phyloP scores from a whole-genome alignment of 345 rosid species.

The Fremontodendron californicum region DNA sequence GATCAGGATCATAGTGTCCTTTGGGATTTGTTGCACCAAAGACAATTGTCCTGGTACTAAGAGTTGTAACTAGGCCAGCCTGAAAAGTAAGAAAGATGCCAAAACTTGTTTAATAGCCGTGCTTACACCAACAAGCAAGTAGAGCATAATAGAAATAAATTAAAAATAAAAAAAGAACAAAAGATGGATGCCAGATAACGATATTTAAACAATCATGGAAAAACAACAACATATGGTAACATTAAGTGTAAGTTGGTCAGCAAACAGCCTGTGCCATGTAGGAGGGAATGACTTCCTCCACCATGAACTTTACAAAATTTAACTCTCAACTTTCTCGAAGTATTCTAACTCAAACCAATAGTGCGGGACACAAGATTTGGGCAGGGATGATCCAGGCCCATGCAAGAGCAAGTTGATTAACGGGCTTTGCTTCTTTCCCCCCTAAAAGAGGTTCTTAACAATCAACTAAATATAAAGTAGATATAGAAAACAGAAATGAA shows the following conservation, averaged over 20 bases:
- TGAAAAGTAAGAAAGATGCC: constrained; percentile 27
- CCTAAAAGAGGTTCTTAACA: neutral
- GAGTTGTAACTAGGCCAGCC: constrained; percentile 97
- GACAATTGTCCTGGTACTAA: constrained; percentile 82
- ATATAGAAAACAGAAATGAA: neutral
- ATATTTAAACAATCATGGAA: constrained; percentile 9
- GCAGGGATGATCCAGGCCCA: neutral
- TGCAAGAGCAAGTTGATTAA: neutral
- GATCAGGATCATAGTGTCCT: constrained; percentile 96
- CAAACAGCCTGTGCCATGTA: neutral
- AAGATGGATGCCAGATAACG: neutral
- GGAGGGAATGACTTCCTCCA: neutral
- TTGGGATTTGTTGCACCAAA: constrained; percentile 98
- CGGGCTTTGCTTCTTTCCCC: neutral
- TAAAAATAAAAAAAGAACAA: neutral
- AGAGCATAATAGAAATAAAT: constrained; percentile 1
- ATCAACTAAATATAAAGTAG: neutral
- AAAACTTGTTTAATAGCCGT: constrained; percentile 5
- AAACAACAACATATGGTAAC: neutral
- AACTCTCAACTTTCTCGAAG: neutral
- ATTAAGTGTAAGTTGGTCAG: neutral
- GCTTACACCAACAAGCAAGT: constrained; percentile 12
- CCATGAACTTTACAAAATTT: neutral
- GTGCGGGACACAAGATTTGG: neutral
- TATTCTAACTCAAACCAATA: neutral